Conservation (phyloP, 805 yeast species). For the Zygoascus biomembranicola region DNA sequence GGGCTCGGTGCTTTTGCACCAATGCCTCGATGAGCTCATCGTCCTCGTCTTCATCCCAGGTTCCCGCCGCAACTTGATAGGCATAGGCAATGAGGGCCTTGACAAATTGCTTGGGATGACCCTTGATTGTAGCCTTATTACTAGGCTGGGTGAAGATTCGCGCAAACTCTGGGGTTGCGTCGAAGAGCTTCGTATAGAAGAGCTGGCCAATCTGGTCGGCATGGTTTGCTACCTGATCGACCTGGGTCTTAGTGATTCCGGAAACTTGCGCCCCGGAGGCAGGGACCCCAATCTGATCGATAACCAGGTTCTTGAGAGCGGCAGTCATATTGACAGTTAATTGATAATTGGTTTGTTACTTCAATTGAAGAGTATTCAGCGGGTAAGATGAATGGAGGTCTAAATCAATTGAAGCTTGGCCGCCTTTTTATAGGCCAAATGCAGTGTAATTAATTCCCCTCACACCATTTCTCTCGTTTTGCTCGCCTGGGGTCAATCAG, state of each 20-base stretch:
- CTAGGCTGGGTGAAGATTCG: constrained; percentile 54
- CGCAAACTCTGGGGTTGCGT: constrained; percentile 43
- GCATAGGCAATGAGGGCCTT: constrained; percentile 9
- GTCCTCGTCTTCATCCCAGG: constrained; percentile 54
- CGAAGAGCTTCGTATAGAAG: constrained; percentile 50
- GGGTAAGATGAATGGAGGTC: no score
- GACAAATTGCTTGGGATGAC: constrained; percentile 24
- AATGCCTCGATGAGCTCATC: constrained; percentile 50
- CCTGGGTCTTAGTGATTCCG: constrained; percentile 6
- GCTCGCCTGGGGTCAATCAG: no score
- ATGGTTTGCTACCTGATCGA: constrained; percentile 26
- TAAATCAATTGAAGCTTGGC: no score
- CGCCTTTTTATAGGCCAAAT: no score
- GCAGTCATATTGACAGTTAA: neutral
- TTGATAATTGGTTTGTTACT: neutral
- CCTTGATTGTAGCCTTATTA: constrained; percentile 51
- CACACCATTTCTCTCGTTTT: neutral
- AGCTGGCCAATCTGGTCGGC: constrained; percentile 48
- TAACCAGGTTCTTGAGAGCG: neutral
- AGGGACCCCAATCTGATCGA: neutral
- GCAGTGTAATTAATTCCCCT: neutral
- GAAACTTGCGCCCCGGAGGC: neutral
- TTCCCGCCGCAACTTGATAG: constrained; percentile 51
- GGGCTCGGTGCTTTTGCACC: constrained; percentile 57
- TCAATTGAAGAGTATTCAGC: neutral